Percentiles rank a stretch among this genome's conserved stretches.
Conservation (phyloP, 345 rosid genomes). For the Balakata baccata region DNA sequence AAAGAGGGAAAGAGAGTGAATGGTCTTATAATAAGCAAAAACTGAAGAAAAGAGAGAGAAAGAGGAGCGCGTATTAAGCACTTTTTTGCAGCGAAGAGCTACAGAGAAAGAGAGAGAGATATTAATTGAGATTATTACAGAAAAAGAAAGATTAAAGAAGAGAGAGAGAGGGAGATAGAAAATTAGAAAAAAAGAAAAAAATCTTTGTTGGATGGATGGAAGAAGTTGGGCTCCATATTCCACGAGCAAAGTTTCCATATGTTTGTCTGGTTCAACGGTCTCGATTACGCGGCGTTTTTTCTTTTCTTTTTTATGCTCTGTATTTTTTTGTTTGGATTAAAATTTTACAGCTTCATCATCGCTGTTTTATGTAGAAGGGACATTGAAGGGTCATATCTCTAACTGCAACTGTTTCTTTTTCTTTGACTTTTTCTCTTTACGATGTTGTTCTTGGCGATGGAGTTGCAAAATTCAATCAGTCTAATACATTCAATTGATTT, state of each 20-base stretch:
- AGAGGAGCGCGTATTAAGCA: background rate
- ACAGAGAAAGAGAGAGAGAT: background rate
- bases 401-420: background rate
- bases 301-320: background rate
- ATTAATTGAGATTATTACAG: background rate
- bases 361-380: background rate
- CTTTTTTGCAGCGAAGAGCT: conserved; percentile 9
- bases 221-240: conserved; percentile 8
- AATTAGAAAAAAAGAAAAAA: background rate
- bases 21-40: background rate
- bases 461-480: no score
- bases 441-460: no score
- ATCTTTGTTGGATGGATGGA: background rate
- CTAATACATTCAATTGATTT: no score
- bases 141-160: background rate
- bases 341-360: conserved; percentile 7
- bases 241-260: background rate
- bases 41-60: background rate
- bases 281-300: background rate
- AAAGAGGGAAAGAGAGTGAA: background rate
- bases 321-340: background rate
- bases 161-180: background rate
- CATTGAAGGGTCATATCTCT: background rate
- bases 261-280: conserved; percentile 22
- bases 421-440: background rate